These are phyloP conservation scores for Pugionium dolabratum DNA, from an alignment of 345 rosid genomes.

Conservation along the genomic window DNA sequence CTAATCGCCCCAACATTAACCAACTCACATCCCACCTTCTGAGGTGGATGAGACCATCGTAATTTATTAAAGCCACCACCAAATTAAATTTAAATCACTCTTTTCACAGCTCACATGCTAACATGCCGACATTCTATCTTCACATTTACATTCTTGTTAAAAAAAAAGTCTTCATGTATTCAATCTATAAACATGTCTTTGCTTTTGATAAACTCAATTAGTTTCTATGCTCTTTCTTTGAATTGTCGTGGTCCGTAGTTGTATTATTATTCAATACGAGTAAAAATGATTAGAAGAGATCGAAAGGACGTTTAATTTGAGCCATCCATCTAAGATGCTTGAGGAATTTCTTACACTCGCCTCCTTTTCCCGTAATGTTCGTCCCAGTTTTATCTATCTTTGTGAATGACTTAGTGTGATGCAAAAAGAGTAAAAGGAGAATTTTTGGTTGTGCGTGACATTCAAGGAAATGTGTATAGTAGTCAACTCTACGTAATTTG, in stretches of 20 bases:
- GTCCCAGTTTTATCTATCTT: background rate
- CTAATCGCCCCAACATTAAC: constrained; percentile 19
- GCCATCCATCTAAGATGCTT: constrained; percentile 42
- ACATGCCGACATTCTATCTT: constrained; percentile 39
- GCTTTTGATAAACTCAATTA: constrained; percentile 19
- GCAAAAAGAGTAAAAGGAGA: background rate
- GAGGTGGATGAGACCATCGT: constrained; percentile 35
- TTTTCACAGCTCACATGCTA: constrained; percentile 15
- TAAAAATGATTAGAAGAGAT: constrained; percentile 27
- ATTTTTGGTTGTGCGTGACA: constrained; percentile 14
- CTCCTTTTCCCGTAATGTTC: constrained; percentile 20
- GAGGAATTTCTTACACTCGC: constrained; percentile 22
- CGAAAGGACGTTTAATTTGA: constrained; percentile 36
- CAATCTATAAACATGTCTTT: background rate
- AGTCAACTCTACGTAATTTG: constrained; percentile 39
- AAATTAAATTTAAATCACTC: constrained; percentile 17
- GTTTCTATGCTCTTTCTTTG: too few species aligned
- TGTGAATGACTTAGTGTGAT: too few species aligned
- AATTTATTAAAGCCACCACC: constrained; percentile 2
- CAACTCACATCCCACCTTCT: constrained; percentile 25
- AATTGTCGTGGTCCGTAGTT: too few species aligned
- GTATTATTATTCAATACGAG: background rate
- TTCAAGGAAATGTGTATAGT: constrained; percentile 32
- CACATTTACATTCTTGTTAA: constrained; percentile 34
- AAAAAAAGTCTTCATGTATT: constrained; percentile 1